Percentiles rank a stretch among this genome's conserved stretches.
Conservation (phyloP, 345 rosid genomes). For the Gossypium herbaceum region DNA sequence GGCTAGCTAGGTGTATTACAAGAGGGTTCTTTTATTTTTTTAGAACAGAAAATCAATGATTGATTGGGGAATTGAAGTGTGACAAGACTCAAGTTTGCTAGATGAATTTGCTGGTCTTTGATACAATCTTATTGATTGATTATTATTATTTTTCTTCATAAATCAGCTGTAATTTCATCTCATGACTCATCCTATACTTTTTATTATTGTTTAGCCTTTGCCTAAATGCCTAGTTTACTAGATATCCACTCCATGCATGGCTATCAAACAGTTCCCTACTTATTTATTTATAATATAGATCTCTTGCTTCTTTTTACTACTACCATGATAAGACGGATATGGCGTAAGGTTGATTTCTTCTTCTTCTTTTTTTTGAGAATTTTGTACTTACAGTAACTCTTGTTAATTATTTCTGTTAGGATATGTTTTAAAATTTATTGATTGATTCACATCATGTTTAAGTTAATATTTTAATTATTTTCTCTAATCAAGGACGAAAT, state of each 20-base stretch:
- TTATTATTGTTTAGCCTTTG: neutral
- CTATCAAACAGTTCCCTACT: constrained; percentile 7
- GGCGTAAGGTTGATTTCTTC: neutral
- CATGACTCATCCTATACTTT: neutral
- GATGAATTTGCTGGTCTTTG: neutral
- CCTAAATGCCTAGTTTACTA: neutral
- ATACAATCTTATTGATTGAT: neutral
- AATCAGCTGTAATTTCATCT: neutral
- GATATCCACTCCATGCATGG: neutral
- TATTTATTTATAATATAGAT: neutral
- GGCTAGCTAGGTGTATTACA: neutral
- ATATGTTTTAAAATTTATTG: no score
- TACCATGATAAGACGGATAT: neutral
- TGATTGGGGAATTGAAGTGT: neutral
- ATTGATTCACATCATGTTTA: no score
- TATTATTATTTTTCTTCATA: neutral
- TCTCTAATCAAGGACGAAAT: no score
- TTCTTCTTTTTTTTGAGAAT: no score
- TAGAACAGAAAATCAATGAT: neutral
- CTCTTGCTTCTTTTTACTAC: neutral
- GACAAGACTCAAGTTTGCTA: constrained; percentile 14
- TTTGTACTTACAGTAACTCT: no score
- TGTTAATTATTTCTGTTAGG: no score
- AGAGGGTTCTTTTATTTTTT: no score
- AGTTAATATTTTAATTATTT: no score